These are phyloP conservation scores for Penicillium egyptiacum DNA, from an alignment of 495 filamentous ascomycete species.

Conservation along the genomic window DNA sequence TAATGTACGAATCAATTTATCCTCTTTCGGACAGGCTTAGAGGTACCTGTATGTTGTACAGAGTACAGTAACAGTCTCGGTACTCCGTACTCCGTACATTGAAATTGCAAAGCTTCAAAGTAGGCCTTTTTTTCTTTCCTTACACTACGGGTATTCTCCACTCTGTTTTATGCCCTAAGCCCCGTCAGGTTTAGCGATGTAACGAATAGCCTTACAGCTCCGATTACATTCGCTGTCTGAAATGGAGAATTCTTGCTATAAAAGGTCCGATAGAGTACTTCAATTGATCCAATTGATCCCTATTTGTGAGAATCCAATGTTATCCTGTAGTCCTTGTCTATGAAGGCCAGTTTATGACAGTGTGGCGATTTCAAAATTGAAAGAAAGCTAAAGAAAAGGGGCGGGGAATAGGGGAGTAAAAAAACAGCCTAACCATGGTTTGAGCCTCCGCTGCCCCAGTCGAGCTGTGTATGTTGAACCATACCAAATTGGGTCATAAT, in stretches of 20 bases:
- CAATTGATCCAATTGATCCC: not conserved
- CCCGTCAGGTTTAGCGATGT: conserved; percentile 22
- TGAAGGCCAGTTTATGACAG: not conserved
- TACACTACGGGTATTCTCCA: conserved; percentile 32
- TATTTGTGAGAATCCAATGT: not conserved
- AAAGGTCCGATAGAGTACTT: not conserved
- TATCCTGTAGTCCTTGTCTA: not conserved
- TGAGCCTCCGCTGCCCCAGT: conserved; percentile 29
- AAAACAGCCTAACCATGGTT: conserved; percentile 26
- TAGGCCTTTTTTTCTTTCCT: conserved; percentile 19
- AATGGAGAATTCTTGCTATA: conserved; percentile 15
- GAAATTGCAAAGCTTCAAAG: conserved; percentile 18
- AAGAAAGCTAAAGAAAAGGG: conserved; percentile 22
- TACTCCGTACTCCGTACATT: too few species aligned
- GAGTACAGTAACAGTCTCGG: conserved; percentile 14
- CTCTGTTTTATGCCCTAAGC: conserved; percentile 22
- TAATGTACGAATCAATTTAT: conserved; percentile 18
- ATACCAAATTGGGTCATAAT: conserved; percentile 26
- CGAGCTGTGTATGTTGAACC: conserved; percentile 6
- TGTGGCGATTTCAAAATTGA: not conserved
- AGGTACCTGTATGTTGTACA: not conserved
- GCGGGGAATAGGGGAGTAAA: conserved; percentile 25
- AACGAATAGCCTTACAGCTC: conserved; percentile 23
- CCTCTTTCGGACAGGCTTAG: conserved; percentile 15
- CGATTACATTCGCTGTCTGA: conserved; percentile 14